These are phyloP conservation scores for Colletotrichum tabaci DNA, from an alignment of 2,329 filamentous ascomycete genomes.

Conservation along the genomic window DNA sequence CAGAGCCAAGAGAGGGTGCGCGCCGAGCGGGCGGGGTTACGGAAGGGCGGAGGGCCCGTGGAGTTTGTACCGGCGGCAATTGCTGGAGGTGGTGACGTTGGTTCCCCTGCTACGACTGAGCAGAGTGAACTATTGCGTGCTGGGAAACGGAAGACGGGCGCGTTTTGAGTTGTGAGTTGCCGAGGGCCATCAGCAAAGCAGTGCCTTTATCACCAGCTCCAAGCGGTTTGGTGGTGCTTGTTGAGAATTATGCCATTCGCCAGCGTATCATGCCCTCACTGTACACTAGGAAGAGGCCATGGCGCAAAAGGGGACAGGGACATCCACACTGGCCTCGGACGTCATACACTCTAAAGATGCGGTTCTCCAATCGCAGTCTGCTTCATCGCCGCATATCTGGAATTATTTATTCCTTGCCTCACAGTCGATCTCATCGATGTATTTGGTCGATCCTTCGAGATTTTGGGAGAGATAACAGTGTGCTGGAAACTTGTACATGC, in stretches of 20 bases:
- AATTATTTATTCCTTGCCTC: background rate
- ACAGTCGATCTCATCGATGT: background rate
- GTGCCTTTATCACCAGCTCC: background rate
- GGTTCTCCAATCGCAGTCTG: background rate
- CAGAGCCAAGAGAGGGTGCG: conserved; percentile 62
- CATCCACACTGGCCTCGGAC: background rate
- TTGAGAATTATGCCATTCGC: background rate
- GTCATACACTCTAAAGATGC: too few relatives aligned
- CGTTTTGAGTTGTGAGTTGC: conserved; percentile 25
- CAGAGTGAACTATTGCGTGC: conserved; percentile 47
- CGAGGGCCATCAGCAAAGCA: background rate
- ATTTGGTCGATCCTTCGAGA: background rate
- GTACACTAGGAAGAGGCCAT: background rate
- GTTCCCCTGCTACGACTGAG: conserved; percentile 39
- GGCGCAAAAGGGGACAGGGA: background rate
- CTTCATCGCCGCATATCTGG: background rate
- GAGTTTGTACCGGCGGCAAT: conserved; percentile 63
- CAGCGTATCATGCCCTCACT: background rate
- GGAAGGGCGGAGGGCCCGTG: conserved; percentile 58
- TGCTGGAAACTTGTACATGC: background rate
- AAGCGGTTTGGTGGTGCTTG: background rate
- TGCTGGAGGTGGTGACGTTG: conserved; percentile 9
- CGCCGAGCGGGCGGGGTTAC: conserved; percentile 62
- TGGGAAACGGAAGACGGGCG: conserved; percentile 53
- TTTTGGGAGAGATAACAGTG: background rate